A percentile compares a stretch with the other conserved stretches of the same genome.
These are phyloP conservation scores for Aechmea fasciata DNA, from an alignment of 176 grass and related monocot species.

Conservation along the genomic window DNA sequence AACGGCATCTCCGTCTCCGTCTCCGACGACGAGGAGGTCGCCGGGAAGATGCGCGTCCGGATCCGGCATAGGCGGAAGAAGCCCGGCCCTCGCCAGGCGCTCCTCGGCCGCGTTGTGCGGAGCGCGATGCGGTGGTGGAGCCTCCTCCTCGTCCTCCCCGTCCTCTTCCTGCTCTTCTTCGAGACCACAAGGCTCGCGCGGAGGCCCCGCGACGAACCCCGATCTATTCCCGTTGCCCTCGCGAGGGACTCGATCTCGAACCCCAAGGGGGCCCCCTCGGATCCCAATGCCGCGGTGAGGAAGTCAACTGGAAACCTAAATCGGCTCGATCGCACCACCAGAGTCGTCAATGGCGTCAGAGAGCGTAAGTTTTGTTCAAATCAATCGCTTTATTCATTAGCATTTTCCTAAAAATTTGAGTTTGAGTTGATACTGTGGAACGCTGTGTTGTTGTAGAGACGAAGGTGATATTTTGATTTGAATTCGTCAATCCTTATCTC, in stretches of 20 bases:
- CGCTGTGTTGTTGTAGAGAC: too few relatives aligned
- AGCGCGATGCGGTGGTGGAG: constrained; percentile 31
- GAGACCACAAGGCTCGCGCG: constrained; percentile 28
- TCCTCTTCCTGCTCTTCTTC: constrained; percentile 40
- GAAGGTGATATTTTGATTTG: too few relatives aligned
- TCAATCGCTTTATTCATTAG: neutral
- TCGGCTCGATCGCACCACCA: constrained; percentile 26
- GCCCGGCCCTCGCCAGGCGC: constrained; percentile 16
- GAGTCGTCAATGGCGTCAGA: constrained; percentile 39
- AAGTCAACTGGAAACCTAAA: constrained; percentile 32
- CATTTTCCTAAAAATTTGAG: constrained; percentile 6
- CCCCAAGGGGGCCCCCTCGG: neutral
- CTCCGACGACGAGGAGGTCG: constrained; percentile 70
- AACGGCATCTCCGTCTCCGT: constrained; percentile 76
- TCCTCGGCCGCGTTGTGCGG: constrained; percentile 25
- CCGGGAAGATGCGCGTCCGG: constrained; percentile 48
- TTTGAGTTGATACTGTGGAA: neutral
- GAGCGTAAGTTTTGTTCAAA: constrained; percentile 41
- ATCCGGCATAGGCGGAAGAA: constrained; percentile 41
- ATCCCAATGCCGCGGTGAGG: neutral
- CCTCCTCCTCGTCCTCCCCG: constrained; percentile 37
- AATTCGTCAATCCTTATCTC: too few relatives aligned
- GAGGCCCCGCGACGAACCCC: constrained; percentile 8
- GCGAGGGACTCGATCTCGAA: neutral
- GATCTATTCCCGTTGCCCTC: neutral